Base-by-base conservation (phyloP, 1,284 basidiomycete genomes). In the Tilletia indica region DNA sequence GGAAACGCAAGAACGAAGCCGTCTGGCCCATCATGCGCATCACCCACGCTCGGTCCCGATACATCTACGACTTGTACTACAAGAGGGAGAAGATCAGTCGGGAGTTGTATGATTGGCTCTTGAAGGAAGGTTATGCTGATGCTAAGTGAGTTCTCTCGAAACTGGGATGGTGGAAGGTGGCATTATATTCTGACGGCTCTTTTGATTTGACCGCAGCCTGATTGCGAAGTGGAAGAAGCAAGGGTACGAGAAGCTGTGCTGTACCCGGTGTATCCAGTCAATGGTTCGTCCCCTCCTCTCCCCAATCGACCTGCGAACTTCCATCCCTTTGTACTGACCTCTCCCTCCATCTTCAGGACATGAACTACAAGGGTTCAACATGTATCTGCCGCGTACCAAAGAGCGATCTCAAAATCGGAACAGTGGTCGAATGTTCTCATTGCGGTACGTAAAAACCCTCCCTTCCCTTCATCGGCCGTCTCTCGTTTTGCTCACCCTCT, bases 1-100 rank as follows among this genome's bases (percentile, higher is more conserved):
- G 96, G 74, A 99, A 99, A 86, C 91, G 97, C 83, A 97, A 94
- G 86, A 90, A 92, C 39, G 97, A 99, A 86, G 92, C 92, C 1
- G 87, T 97, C n/a, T 99, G 97, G 97, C 94, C 96, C 63, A 97
- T 99, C 78, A 97, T 99, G 93, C 91, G 94, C 63, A 94, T 99
- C 84, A 92, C 93, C 14, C 96, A 99, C 85, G 92, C 94, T 11
- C 90, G 96, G 67, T 78, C 78, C 25, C 66, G 94, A 75, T 99
- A 99, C 86, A 94, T 99, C 76, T 99, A 98, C 85, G 97, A 99
- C 85, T 88, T 99, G 72, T 99, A 97, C 87, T 98, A 99, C 88
- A 97, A 97, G 86, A 91, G 96, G 51, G 95, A 99, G 85, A 93
- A 94, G 16, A 94, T 99, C 82, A 92, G 90, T 77, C 90, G 89